Conservation (phyloP, 805 yeast genomes). For the Wickerhamiella slavikovae region DNA sequence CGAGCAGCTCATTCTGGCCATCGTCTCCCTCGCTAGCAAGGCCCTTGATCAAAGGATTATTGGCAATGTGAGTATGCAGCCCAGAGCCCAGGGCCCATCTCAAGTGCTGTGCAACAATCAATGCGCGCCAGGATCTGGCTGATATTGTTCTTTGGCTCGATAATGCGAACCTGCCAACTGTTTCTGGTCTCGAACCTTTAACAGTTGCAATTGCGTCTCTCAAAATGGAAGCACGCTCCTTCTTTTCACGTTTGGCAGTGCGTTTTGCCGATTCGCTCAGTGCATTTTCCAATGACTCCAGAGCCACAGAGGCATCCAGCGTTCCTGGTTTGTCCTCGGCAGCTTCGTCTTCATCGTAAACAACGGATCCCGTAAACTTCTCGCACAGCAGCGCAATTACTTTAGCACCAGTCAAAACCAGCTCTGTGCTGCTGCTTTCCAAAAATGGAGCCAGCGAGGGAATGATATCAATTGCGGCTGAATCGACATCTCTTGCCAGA, state of each 20-base stretch:
- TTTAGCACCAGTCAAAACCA: constrained; percentile 34
- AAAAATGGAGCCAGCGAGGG: constrained; percentile 24
- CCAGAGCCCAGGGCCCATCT: constrained; percentile 20
- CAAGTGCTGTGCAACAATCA: constrained; percentile 16
- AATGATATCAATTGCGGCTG: constrained; percentile 20
- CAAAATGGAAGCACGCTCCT: constrained; percentile 25
- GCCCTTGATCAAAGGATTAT: constrained; percentile 11
- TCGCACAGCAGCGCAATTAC: constrained; percentile 38
- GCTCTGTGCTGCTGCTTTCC: constrained; percentile 26
- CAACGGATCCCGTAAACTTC: constrained; percentile 23
- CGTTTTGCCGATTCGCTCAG: constrained; percentile 34
- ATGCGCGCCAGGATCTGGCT: constrained; percentile 17
- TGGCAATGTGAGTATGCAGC: constrained; percentile 18
- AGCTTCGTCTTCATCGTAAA: constrained; percentile 12
- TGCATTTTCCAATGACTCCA: constrained; percentile 20
- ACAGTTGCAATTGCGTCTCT: constrained; percentile 4
- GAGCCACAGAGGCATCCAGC: constrained; percentile 13
- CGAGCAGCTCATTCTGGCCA: neutral
- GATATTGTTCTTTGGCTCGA: constrained; percentile 12
- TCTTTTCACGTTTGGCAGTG: constrained; percentile 41
- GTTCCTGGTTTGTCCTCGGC: neutral
- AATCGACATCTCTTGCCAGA: constrained; percentile 9
- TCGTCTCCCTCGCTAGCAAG: neutral
- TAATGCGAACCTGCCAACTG: constrained; percentile 13
- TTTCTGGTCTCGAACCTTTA: constrained; percentile 1